A percentile compares a stretch with the other conserved stretches of the same genome.
Conservation (phyloP, 805 yeast species). For the Kuraishia molischiana region DNA sequence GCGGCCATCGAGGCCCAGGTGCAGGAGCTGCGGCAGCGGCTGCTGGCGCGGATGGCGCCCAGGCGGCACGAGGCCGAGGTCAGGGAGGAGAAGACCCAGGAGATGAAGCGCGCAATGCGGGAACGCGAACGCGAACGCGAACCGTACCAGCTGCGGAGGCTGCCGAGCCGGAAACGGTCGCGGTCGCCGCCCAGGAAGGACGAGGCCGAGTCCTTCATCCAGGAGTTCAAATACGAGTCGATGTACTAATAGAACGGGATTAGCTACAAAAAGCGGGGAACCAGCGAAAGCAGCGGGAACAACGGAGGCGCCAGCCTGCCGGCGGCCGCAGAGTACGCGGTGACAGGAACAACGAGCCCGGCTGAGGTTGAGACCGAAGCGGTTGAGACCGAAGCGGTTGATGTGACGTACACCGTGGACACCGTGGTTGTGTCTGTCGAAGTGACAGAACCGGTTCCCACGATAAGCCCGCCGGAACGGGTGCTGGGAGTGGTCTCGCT, state of each 20-base stretch:
- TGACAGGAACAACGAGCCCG: too few species aligned
- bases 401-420: constrained; percentile 13
- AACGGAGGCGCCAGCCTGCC: background rate
- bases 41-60: constrained; percentile 5
- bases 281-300: background rate
- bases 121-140: background rate
- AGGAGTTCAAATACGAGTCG: constrained; percentile 5
- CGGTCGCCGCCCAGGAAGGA: background rate
- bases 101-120: too few species aligned
- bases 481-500: constrained; percentile 18
- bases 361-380: too few species aligned
- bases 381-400: background rate
- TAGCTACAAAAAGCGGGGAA: background rate
- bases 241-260: background rate
- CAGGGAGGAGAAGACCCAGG: constrained; percentile 2
- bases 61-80: background rate
- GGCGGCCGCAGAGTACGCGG: background rate
- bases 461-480: too few species aligned
- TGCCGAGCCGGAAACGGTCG: background rate
- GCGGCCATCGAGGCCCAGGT: constrained; percentile 26
- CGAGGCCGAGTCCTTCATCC: constrained; percentile 6
- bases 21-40: constrained; percentile 14
- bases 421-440: constrained; percentile 7
- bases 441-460: constrained; percentile 3
- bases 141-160: background rate